phyloP scores from a whole-genome alignment of 441 rosid genomes.

The Adansonia madagascariensis region DNA sequence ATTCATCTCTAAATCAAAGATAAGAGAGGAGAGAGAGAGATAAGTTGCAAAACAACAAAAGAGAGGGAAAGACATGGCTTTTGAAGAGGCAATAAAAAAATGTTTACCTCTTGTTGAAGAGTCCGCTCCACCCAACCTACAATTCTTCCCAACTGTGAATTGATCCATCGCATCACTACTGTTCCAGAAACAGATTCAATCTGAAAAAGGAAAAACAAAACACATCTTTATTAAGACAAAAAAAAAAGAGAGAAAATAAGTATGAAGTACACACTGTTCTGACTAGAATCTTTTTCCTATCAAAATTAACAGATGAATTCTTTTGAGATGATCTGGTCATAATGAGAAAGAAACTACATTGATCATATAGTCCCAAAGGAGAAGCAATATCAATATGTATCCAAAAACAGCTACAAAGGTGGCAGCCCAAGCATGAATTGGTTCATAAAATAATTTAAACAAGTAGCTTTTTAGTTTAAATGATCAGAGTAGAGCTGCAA shows the following conservation, averaged over 20 bases:
- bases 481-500: neutral
- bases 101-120: conserved; percentile 88
- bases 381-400: conserved; percentile 9
- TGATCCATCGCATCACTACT: conserved; percentile 93
- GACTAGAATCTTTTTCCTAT: conserved; percentile 9
- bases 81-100: conserved; percentile 16
- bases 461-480: neutral
- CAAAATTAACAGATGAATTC: conserved; percentile 4
- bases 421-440: conserved; percentile 13
- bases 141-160: conserved; percentile 90
- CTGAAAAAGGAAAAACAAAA: conserved; percentile 39
- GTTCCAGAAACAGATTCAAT: conserved; percentile 94
- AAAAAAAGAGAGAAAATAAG: neutral
- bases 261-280: neutral
- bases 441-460: conserved; percentile 2
- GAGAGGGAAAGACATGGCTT: neutral
- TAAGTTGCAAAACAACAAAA: neutral
- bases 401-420: conserved; percentile 2
- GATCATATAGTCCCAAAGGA: neutral
- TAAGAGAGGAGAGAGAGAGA: conserved; percentile 1
- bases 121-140: conserved; percentile 96
- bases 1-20: neutral
- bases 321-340: conserved; percentile 10
- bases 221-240: neutral
- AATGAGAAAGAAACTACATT: neutral